These are phyloP conservation scores for Coffea eugenioides DNA, from an alignment of 257 asterid species.

Conservation along the genomic window DNA sequence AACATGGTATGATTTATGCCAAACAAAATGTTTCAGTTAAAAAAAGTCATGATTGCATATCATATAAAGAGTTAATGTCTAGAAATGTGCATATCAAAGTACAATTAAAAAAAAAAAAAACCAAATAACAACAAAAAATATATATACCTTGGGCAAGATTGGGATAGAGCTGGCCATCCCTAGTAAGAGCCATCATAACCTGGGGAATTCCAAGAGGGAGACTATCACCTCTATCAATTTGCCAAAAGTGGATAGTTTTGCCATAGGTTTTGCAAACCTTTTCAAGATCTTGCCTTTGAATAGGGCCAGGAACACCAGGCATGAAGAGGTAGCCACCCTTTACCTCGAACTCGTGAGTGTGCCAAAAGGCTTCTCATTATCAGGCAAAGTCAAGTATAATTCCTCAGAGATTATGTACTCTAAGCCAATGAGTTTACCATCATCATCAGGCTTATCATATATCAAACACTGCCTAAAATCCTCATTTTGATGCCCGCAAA, in stretches of 20 bases:
- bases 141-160: constrained; percentile 53
- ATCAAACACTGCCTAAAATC: constrained; percentile 87
- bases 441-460: constrained; percentile 65
- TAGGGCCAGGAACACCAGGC: constrained; percentile 63
- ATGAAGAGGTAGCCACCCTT: constrained; percentile 83
- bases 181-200: constrained; percentile 83
- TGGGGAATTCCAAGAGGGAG: constrained; percentile 85
- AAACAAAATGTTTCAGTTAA: no score
- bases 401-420: constrained; percentile 64
- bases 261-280: constrained; percentile 70
- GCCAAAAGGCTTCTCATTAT: constrained; percentile 83
- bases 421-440: constrained; percentile 68
- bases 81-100: background rate
- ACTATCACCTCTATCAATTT: constrained; percentile 68
- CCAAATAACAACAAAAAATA: background rate
- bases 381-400: constrained; percentile 69
- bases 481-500: constrained; percentile 71
- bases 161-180: constrained; percentile 72
- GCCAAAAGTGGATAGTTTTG: constrained; percentile 80
- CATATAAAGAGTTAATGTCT: background rate
- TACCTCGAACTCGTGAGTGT: constrained; percentile 82
- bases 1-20: no score
- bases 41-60: no score
- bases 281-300: constrained; percentile 72
- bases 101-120: background rate